Conservation (phyloP, 805 yeast genomes). For the Candida incommunis region DNA sequence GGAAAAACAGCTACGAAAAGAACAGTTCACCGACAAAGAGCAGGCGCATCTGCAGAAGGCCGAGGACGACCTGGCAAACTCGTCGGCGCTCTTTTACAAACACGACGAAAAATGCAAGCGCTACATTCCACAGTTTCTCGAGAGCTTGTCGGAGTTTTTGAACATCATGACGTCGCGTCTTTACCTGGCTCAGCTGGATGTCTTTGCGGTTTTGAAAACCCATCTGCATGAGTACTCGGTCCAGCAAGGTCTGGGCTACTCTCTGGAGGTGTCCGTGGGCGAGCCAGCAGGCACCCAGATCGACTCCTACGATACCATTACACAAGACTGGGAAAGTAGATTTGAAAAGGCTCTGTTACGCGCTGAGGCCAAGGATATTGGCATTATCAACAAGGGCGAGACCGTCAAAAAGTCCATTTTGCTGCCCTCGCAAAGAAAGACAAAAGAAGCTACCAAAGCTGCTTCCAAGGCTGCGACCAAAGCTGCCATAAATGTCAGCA, state of each 20-base stretch:
- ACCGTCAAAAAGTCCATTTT: constrained; percentile 16
- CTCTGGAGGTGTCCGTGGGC: not conserved
- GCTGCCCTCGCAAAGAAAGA: constrained; percentile 8
- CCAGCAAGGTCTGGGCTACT: constrained; percentile 12
- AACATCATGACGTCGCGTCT: constrained; percentile 17
- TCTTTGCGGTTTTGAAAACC: constrained; percentile 13
- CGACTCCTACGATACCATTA: constrained; percentile 9
- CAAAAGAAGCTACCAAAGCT: constrained; percentile 11
- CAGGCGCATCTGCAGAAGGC: constrained; percentile 12
- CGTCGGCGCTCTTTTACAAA: constrained; percentile 17
- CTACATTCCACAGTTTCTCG: constrained; percentile 16
- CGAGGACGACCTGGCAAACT: constrained; percentile 17
- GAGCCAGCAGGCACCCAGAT: constrained; percentile 3
- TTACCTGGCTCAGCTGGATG: constrained; percentile 15
- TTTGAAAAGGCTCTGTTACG: constrained; percentile 5
- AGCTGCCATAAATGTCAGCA: constrained; percentile 31
- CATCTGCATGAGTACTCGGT: constrained; percentile 11
- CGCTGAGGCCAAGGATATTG: constrained; percentile 10
- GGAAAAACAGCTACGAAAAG: constrained; percentile 18
- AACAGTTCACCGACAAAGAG: constrained; percentile 17
- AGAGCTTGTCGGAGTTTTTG: constrained; percentile 18
- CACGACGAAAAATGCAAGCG: constrained; percentile 18
- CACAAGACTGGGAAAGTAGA: constrained; percentile 17
- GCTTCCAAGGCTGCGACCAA: constrained; percentile 28
- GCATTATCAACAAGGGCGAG: constrained; percentile 14